Percentiles rank a stretch among this genome's conserved stretches.
Evolutionary conservation across 2,329 filamentous ascomycete species (phyloP).

Genomic region (Arthrobotrys iridis): DNA sequence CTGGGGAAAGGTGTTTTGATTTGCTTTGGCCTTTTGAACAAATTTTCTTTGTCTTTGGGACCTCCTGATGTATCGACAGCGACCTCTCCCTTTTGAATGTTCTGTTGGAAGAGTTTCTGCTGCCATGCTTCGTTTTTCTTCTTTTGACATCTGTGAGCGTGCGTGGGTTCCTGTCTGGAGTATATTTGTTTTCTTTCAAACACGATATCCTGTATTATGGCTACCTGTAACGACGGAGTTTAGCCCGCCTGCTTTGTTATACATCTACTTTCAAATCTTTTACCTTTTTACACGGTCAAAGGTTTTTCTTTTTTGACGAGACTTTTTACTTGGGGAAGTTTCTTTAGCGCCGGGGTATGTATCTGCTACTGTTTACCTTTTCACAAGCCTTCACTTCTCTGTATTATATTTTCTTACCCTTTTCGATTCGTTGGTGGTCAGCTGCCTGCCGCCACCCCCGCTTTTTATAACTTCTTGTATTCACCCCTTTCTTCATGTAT

Average conservation of each 20-base stretch:
- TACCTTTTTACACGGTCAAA: slow-evolving; percentile 26
- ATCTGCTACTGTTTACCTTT: slow-evolving; percentile 12
- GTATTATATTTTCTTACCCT: slow-evolving; percentile 22
- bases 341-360: slow-evolving; percentile 30
- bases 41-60: not conserved
- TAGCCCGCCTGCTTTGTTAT: slow-evolving; percentile 19
- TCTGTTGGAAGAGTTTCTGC: slow-evolving; percentile 28
- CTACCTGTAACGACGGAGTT: slow-evolving; percentile 51
- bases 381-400: slow-evolving; percentile 10
- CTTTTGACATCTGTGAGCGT: slow-evolving; percentile 31
- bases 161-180: slow-evolving; percentile 34
- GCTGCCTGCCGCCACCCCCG: slow-evolving; percentile 1
- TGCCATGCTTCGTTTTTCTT: slow-evolving; percentile 13
- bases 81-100: slow-evolving; percentile 41
- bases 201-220: slow-evolving; percentile 53
- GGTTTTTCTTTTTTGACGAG: slow-evolving; percentile 26
- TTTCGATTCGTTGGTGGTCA: slow-evolving; percentile 29
- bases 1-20: slow-evolving; percentile 39
- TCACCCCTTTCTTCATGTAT: slow-evolving; percentile 45
- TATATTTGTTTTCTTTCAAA: slow-evolving; percentile 38
- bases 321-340: slow-evolving; percentile 14
- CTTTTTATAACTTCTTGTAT: slow-evolving; percentile 32
- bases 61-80: slow-evolving; percentile 38
- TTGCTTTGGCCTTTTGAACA: slow-evolving; percentile 10
- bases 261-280: slow-evolving; percentile 10